Evolutionary conservation across 805 yeast genomes (phyloP).

Genomic region (Candida anglica): DNA sequence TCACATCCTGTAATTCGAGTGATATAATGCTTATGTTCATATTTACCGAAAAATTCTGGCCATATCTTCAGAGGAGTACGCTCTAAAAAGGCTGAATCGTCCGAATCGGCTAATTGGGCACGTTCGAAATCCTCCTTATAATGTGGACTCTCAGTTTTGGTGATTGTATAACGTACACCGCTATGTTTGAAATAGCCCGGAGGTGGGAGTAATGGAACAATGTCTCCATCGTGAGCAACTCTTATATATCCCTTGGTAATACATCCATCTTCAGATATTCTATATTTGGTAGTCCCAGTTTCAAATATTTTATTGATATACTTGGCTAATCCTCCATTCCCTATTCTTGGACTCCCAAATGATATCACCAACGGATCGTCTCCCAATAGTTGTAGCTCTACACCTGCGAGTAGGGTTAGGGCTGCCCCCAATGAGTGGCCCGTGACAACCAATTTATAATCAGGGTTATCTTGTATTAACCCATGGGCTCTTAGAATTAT

Average conservation of each 20-base stretch:
- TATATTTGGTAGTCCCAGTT: constrained; percentile 22
- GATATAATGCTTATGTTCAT: constrained; percentile 30
- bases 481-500: constrained; percentile 18
- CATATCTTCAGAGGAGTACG: constrained; percentile 13
- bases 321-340: constrained; percentile 45
- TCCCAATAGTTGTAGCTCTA: constrained; percentile 56
- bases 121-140: constrained; percentile 12
- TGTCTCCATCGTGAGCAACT: constrained; percentile 54
- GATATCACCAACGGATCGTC: constrained; percentile 51
- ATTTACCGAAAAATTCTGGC: constrained; percentile 18
- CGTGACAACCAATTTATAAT: constrained; percentile 48
- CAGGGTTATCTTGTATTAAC: constrained; percentile 27
- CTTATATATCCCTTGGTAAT: constrained; percentile 44
- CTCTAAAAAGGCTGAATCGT: constrained; percentile 1
- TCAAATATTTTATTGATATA: constrained; percentile 52
- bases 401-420: constrained; percentile 56
- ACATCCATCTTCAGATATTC: constrained; percentile 16
- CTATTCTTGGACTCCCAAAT: constrained; percentile 64
- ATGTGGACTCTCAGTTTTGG: constrained; percentile 38
- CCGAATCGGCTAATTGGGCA: constrained; percentile 4
- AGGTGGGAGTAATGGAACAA: constrained; percentile 61
- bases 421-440: constrained; percentile 85
- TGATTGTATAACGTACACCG: constrained; percentile 49
- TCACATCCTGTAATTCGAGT: constrained; percentile 27
- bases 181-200: constrained; percentile 38